phyloP scores from a whole-genome alignment of 202 grass and related monocot species.

The Setaria italica region DNA sequence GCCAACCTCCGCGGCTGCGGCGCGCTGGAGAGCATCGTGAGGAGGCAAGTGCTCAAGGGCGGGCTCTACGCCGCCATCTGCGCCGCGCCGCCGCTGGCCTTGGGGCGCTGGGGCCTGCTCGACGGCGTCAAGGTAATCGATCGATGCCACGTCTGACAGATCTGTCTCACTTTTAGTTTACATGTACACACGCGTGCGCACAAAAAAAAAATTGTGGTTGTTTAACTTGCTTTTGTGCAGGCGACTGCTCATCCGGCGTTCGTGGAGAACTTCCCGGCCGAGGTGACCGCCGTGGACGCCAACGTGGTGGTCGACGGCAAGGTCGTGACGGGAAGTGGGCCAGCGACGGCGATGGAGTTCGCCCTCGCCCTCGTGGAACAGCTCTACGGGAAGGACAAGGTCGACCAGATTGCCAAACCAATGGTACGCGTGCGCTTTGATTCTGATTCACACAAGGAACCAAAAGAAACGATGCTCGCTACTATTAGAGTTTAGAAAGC shows the following conservation, averaged over 20 bases:
- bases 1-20: conserved; percentile 61
- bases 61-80: conserved; percentile 74
- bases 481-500: too few relatives aligned
- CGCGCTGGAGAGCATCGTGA: conserved; percentile 63
- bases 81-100: conserved; percentile 65
- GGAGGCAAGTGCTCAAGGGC: conserved; percentile 58
- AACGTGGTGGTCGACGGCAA: conserved; percentile 59
- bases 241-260: conserved; percentile 58
- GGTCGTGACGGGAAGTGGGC: conserved; percentile 50
- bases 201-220: too few relatives aligned
- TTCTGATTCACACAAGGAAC: too few relatives aligned
- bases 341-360: conserved; percentile 52
- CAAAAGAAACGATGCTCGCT: too few relatives aligned
- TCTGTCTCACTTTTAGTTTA: neutral
- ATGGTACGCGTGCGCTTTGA: conserved; percentile 34
- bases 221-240: conserved; percentile 24
- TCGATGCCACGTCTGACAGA: too few relatives aligned
- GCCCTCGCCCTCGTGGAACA: conserved; percentile 50
- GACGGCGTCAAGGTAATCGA: conserved; percentile 54
- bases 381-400: conserved; percentile 57
- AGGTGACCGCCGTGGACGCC: conserved; percentile 52
- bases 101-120: conserved; percentile 80
- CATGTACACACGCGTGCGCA: too few relatives aligned
- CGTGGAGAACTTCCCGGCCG: conserved; percentile 51
- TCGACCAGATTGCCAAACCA: conserved; percentile 45